These are phyloP conservation scores for Aspergillus japonicus DNA, from an alignment of 2,329 filamentous ascomycete genomes.

Conservation along the genomic window DNA sequence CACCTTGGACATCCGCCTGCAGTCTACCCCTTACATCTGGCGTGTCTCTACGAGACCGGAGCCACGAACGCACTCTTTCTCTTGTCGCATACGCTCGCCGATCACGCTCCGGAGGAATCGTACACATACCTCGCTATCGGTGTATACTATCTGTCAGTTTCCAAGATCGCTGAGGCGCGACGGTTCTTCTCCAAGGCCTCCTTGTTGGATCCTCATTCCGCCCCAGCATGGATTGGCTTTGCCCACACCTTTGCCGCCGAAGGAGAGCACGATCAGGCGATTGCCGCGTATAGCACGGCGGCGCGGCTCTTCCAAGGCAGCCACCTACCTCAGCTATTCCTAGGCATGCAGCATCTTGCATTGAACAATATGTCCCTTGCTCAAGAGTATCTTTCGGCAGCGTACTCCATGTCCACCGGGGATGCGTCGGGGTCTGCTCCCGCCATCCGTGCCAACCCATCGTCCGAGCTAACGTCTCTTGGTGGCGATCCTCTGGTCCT, in stretches of 20 bases:
- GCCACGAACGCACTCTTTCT: slow-evolving; percentile 88
- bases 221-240: slow-evolving; percentile 97
- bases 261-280: slow-evolving; percentile 96
- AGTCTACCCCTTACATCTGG: slow-evolving; percentile 86
- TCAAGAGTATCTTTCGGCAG: slow-evolving; percentile 89
- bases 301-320: slow-evolving; percentile 94
- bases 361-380: slow-evolving; percentile 93
- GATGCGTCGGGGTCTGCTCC: slow-evolving; percentile 31
- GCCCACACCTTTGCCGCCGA: slow-evolving; percentile 97
- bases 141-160: slow-evolving; percentile 87
- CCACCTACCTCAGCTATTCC: slow-evolving; percentile 89
- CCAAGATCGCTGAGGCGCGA: slow-evolving; percentile 86
- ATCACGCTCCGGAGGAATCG: slow-evolving; percentile 85
- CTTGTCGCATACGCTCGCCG: slow-evolving; percentile 86
- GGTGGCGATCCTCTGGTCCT: slow-evolving; percentile 76
- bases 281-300: slow-evolving; percentile 94
- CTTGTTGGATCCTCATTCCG: slow-evolving; percentile 96
- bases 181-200: slow-evolving; percentile 97
- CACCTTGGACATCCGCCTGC: slow-evolving; percentile 46
- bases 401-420: slow-evolving; percentile 62
- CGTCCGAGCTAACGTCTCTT: slow-evolving; percentile 25
- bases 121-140: slow-evolving; percentile 93
- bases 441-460: slow-evolving; percentile 24
- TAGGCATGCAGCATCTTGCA: slow-evolving; percentile 97
- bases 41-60: slow-evolving; percentile 82